These are phyloP conservation scores for Solanum appendiculatum DNA, from an alignment of 257 asterid species.

Conservation along the genomic window DNA sequence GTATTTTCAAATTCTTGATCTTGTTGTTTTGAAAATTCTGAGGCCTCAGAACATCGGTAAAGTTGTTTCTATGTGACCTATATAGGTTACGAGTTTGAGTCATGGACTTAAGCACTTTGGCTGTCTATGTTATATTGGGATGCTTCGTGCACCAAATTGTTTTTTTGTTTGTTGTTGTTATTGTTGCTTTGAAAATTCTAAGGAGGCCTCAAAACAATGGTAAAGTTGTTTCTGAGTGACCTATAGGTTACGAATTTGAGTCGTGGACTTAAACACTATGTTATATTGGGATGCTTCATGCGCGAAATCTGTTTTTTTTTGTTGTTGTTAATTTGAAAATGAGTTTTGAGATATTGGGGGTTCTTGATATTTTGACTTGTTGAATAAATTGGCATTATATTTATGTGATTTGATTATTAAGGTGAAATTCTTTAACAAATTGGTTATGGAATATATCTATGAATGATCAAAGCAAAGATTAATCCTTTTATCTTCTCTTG, in stretches of 20 bases:
- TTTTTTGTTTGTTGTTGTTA: neutral
- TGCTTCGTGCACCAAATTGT: neutral
- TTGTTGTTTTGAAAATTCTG: neutral
- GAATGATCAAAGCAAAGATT: neutral
- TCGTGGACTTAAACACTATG: no score
- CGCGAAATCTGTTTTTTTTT: neutral
- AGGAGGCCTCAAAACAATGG: neutral
- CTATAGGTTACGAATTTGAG: neutral
- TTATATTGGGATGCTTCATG: neutral
- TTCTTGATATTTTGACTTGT: neutral
- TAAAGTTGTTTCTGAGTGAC: neutral
- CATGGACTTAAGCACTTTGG: no score
- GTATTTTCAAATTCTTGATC: neutral
- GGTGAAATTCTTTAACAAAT: neutral
- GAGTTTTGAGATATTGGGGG: neutral
- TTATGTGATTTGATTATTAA: neutral
- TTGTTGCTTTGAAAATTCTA: neutral
- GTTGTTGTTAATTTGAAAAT: neutral
- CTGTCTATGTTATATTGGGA: no score
- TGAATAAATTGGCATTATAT: neutral
- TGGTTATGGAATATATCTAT: neutral
- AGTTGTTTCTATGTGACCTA: neutral
- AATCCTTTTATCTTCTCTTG: neutral
- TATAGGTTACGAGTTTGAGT: neutral
- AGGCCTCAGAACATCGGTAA: rapidly evolving